phyloP scores from a whole-genome alignment of 2,329 filamentous ascomycete species.

The Scedosporium minutisporum region DNA sequence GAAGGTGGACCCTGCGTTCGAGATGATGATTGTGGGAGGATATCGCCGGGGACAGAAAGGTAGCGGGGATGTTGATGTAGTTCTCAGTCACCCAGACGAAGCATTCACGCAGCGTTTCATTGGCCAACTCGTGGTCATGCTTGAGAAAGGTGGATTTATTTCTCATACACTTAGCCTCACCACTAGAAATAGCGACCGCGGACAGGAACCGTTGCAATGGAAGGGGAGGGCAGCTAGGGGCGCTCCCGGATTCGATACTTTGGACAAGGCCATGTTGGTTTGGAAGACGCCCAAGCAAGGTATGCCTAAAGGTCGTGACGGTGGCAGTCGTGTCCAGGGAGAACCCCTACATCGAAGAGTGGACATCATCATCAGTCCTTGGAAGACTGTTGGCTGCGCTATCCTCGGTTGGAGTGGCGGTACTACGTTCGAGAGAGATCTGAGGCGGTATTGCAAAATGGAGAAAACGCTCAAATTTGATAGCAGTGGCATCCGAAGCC shows the following conservation, averaged over 20 bases:
- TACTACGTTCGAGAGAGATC: constrained; percentile 81
- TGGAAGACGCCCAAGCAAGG: constrained; percentile 39
- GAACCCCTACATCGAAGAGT: constrained; percentile 63
- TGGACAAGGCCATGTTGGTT: constrained; percentile 87
- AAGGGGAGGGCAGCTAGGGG: constrained; percentile 26
- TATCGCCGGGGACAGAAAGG: constrained; percentile 68
- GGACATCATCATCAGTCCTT: constrained; percentile 84
- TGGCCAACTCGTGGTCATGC: constrained; percentile 55
- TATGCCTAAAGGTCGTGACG: constrained; percentile 32
- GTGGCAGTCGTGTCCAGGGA: constrained; percentile 3
- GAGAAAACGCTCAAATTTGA: constrained; percentile 75
- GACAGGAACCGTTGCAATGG: constrained; percentile 51
- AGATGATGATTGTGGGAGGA: constrained; percentile 62
- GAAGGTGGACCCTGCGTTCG: constrained; percentile 43
- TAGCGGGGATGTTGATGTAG: constrained; percentile 76
- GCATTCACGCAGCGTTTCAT: constrained; percentile 60
- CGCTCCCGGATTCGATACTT: constrained; percentile 66
- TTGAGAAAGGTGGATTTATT: constrained; percentile 62
- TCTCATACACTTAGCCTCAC: constrained; percentile 73
- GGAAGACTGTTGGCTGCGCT: constrained; percentile 81
- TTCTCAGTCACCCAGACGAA: constrained; percentile 71
- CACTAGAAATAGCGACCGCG: constrained; percentile 60
- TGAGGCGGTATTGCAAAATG: constrained; percentile 70
- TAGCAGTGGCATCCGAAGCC: constrained; percentile 71
- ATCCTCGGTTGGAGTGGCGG: constrained; percentile 82